Percentiles rank a stretch among this genome's conserved stretches.
phyloP scores from a whole-genome alignment of 2,329 filamentous ascomycete genomes.

The Fusarium graminum region DNA sequence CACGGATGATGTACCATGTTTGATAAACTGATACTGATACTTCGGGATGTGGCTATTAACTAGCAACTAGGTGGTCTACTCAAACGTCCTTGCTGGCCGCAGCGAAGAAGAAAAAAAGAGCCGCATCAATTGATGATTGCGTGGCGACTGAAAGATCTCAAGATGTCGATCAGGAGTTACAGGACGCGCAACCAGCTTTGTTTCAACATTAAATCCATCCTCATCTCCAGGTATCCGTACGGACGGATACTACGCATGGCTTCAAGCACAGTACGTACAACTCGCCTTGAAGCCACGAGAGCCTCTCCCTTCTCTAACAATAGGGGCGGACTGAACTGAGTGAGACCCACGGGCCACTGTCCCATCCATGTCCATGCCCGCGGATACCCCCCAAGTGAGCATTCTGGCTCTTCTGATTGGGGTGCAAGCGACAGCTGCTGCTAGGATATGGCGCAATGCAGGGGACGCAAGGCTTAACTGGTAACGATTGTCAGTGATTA shows the following conservation, averaged over 20 bases:
- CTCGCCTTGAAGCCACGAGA: slow-evolving; percentile 32
- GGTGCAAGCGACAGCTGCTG: slow-evolving; percentile 27
- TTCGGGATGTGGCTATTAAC: slow-evolving; percentile 20
- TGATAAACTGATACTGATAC: slow-evolving; percentile 2
- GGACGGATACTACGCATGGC: too few relatives aligned
- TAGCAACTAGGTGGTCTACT: neutral
- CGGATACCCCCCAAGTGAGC: slow-evolving; percentile 22
- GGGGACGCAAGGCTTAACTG: slow-evolving; percentile 41
- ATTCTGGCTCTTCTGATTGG: slow-evolving; percentile 38
- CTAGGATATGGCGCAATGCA: slow-evolving; percentile 49
- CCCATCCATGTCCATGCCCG: slow-evolving; percentile 7
- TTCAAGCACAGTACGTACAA: neutral
- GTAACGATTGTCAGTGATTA: slow-evolving; percentile 31
- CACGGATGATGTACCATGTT: slow-evolving; percentile 23
- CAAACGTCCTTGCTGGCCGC: neutral
- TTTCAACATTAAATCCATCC: slow-evolving; percentile 18
- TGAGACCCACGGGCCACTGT: slow-evolving; percentile 38
- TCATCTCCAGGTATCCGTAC: too few relatives aligned
- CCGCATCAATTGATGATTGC: slow-evolving; percentile 14
- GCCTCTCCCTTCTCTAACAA: slow-evolving; percentile 42
- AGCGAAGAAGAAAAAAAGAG: slow-evolving; percentile 7
- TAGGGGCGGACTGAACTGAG: slow-evolving; percentile 40
- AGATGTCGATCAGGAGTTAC: slow-evolving; percentile 42
- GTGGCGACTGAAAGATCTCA: slow-evolving; percentile 31
- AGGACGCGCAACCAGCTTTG: slow-evolving; percentile 47